Percentiles rank a stretch among this genome's conserved stretches.
Evolutionary conservation across 805 yeast species (phyloP).

Genomic region (Debaryomyces castellii): DNA sequence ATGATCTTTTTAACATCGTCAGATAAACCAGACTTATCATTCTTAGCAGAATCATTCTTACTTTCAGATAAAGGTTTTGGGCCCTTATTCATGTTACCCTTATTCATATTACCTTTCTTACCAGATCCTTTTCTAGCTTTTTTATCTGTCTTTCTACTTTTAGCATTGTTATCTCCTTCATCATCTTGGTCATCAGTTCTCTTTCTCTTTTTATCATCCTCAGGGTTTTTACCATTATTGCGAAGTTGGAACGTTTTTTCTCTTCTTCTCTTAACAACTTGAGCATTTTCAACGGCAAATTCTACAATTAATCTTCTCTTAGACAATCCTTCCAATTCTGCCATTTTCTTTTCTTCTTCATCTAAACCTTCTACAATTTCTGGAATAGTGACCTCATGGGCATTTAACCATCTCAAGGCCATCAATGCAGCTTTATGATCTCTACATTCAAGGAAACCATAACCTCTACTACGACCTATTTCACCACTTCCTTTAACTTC

Average conservation of each 20-base stretch:
- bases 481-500: slow-evolving; percentile 90
- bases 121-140: slow-evolving; percentile 27
- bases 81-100: slow-evolving; percentile 35
- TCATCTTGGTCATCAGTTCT: slow-evolving; percentile 19
- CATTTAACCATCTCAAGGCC: slow-evolving; percentile 97
- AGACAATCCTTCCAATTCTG: slow-evolving; percentile 52
- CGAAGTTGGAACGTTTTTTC: slow-evolving; percentile 56
- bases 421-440: slow-evolving; percentile 91
- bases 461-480: slow-evolving; percentile 90
- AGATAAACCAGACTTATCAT: slow-evolving; percentile 37
- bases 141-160: slow-evolving; percentile 17
- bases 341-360: slow-evolving; percentile 63
- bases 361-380: slow-evolving; percentile 72
- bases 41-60: slow-evolving; percentile 5
- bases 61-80: slow-evolving; percentile 13
- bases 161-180: slow-evolving; percentile 8
- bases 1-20: slow-evolving; percentile 63
- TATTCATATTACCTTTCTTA: slow-evolving; percentile 46
- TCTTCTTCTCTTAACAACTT: slow-evolving; percentile 85
- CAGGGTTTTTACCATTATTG: slow-evolving; percentile 16
- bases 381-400: slow-evolving; percentile 72
- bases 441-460: slow-evolving; percentile 90
- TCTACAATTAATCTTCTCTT: slow-evolving; percentile 86
- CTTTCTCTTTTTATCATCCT: slow-evolving; percentile 19
- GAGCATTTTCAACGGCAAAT: slow-evolving; percentile 94